Evolutionary conservation across 2,329 filamentous ascomycete species (phyloP), one percentile per base, ranked within the genome.

Genomic region (Tetracladium maxilliforme): DNA sequence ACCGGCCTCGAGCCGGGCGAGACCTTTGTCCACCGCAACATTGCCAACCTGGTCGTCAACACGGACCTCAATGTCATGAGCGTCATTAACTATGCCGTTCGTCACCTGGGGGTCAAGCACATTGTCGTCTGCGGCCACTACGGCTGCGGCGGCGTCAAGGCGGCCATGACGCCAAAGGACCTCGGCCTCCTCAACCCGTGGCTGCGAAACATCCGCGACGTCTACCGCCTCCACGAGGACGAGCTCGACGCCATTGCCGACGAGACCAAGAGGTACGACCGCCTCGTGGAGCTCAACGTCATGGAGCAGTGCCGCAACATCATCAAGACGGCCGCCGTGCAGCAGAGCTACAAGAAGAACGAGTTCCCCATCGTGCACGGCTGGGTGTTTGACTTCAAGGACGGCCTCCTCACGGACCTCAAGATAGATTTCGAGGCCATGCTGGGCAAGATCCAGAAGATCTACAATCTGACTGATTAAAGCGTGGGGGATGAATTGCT

Each of bases 1-100:
- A 72, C 83, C 23, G 76, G 79, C 36, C 67, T 87, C 29, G 63
- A 78, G 44, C 81, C 84, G n/a, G 84, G 84, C 38, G 82, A 93
- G 52, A 77, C 87, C 41, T 94, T 93, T 51, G 77, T 92, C 38
- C 83, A 92, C 62, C 80, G 86, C 52, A 93, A 94, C 59, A 92
- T 93, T 50, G 84, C 83, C 54, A 93, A 93, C 60, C 64, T 92
- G 36, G 65, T 92, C 29, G 71, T 72, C 54, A 70, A 74, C 45
- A 75, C 71, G 34, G 86, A 94, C 47, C 65, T 92, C 43, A 84
- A 74, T 50, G 71, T 74, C 24, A 73, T 81, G 48, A 69, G 69
- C 47, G 83, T 92, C 40, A 81, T 93, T 52, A 74, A 90, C 47
- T 94, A 84, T 48, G 80, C 83, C 35, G 82, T 93, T 35, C 61